These are phyloP conservation scores for Trichoderma lentiforme DNA, from an alignment of 2,329 filamentous ascomycete genomes.

Conservation along the genomic window DNA sequence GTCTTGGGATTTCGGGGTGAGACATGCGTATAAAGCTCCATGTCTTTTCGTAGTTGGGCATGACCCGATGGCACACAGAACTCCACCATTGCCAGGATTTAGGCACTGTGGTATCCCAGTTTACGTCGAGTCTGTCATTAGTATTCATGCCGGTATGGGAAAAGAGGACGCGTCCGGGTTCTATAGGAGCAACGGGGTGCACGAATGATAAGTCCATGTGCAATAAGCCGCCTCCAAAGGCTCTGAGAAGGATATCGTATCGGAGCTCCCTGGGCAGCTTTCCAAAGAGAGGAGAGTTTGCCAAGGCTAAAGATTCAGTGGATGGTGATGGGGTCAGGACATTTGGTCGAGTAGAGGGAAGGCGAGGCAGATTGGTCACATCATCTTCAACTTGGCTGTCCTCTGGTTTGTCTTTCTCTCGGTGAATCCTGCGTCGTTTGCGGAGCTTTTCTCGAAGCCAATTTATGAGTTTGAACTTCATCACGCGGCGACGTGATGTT, in stretches of 20 bases:
- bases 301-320: neutral
- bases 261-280: neutral
- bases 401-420: rapidly evolving
- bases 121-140: neutral
- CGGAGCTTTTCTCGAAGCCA: neutral
- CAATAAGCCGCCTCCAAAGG: neutral
- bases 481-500: neutral
- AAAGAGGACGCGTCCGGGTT: neutral
- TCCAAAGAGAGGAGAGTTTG: neutral
- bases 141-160: neutral
- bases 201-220: neutral
- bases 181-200: neutral
- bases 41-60: neutral
- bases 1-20: neutral
- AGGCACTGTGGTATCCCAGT: neutral
- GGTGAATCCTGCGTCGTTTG: neutral
- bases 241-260: neutral
- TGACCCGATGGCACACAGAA: neutral
- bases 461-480: neutral
- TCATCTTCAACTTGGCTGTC: neutral
- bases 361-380: neutral
- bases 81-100: neutral
- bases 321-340: neutral
- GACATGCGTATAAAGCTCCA: neutral
- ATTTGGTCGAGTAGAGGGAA: neutral